Evolutionary conservation across 1,284 basidiomycete species (phyloP).

Genomic region (Microbotryum scabiosae): DNA sequence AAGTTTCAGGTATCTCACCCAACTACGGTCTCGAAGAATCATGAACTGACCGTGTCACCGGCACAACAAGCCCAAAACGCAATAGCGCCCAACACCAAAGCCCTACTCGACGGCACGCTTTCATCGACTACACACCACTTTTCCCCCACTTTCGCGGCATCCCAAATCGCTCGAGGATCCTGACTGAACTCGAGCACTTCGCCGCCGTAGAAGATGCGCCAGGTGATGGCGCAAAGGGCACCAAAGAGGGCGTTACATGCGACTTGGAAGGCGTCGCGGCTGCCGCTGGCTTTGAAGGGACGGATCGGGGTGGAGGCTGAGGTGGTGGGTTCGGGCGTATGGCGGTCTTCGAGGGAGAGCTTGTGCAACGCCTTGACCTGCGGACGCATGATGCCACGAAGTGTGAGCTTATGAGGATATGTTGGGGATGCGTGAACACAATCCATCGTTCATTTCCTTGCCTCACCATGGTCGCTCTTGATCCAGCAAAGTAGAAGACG

Average conservation of each 20-base stretch:
- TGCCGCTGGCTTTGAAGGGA: conserved; percentile 46
- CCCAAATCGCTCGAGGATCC: conserved; percentile 5
- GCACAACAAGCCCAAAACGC: conserved; percentile 66
- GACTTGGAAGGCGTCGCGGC: conserved; percentile 66
- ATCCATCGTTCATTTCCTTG: conserved; percentile 38
- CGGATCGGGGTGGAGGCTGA: conserved; percentile 49
- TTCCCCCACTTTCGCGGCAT: conserved; percentile 27
- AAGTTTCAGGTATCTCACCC: too few relatives aligned
- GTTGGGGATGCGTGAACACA: conserved; percentile 32
- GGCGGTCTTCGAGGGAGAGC: conserved; percentile 58
- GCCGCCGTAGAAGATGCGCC: conserved; percentile 29
- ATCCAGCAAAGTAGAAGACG: conserved; percentile 51
- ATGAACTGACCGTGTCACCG: conserved; percentile 72
- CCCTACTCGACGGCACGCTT: conserved; percentile 49
- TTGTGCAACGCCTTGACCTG: conserved; percentile 51
- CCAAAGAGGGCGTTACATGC: conserved; percentile 62
- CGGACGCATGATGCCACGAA: neutral
- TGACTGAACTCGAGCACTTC: conserved; percentile 6
- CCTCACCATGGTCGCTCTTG: conserved; percentile 43
- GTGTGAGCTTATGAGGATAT: neutral
- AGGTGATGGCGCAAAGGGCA: conserved; percentile 42
- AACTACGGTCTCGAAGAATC: too few relatives aligned
- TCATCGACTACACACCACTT: conserved; percentile 52
- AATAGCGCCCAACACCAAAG: conserved; percentile 55
- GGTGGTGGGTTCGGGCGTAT: neutral